These are phyloP conservation scores for Chaetoceros muelleri DNA, from an alignment of 108 stramenopile species.

Conservation along the genomic window DNA sequence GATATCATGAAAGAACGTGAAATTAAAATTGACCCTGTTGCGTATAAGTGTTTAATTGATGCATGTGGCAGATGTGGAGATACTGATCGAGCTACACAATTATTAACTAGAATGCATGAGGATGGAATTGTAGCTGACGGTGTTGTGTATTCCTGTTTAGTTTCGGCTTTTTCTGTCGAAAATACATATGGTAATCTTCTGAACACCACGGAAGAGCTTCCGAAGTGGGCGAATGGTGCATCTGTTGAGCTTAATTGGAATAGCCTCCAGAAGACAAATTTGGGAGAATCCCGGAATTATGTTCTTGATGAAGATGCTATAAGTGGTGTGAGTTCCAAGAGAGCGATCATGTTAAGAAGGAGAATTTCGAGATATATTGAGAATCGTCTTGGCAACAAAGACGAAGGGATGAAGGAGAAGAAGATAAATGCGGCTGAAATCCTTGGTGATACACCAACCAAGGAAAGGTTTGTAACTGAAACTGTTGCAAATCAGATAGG, in stretches of 20 bases:
- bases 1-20: constrained; percentile 78
- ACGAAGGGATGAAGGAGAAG: constrained; percentile 3
- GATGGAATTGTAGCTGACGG: constrained; percentile 84
- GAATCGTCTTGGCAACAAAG: constrained; percentile 7
- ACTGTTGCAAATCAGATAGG: constrained; percentile 59
- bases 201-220: not conserved
- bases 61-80: constrained; percentile 80
- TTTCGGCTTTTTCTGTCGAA: constrained; percentile 70
- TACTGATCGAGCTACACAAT: constrained; percentile 64
- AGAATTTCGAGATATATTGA: constrained; percentile 20
- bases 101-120: constrained; percentile 70
- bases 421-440: constrained; percentile 4
- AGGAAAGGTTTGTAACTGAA: constrained; percentile 47
- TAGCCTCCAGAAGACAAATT: constrained; percentile 39
- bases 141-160: constrained; percentile 75
- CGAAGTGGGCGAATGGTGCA: constrained; percentile 78
- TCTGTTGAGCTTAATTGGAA: constrained; percentile 84
- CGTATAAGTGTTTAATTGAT: constrained; percentile 73
- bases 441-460: not conserved
- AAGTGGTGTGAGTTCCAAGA: constrained; percentile 16
- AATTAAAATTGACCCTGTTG: constrained; percentile 64
- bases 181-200: constrained; percentile 26
- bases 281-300: constrained; percentile 1
- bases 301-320: constrained; percentile 37
- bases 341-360: constrained; percentile 5